Evolutionary conservation across 2,329 filamentous ascomycete species (phyloP), one percentile per base, ranked within the genome.

Genomic region (Colletotrichum noveboracense): DNA sequence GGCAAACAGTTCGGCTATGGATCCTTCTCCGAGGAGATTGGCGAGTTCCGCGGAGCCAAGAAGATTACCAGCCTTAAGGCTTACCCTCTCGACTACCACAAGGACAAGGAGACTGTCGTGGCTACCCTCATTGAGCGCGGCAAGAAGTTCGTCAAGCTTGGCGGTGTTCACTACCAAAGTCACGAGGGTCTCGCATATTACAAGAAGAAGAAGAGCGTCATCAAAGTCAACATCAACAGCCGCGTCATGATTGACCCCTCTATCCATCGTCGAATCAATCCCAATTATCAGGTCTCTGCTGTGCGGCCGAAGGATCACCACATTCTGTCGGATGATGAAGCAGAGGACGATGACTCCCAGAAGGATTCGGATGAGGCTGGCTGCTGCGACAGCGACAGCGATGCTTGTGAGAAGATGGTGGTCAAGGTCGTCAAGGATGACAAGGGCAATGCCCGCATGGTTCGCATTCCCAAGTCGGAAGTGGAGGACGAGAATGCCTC

Each of bases 171-270:
- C 79, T 98, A 97, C 86, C 94, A 92, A 79, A 93, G 91, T 80
- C 94, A 96, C 83, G 93, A 96, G 70, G 96, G 96, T 4, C 92
- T 98, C 85, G 95, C 94, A 0, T 98, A 95, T 84, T 91, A 92
- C 86, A 97, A 96, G 87, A 93, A 94, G 83, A 95, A 95, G 87
- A 93, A 93, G 80, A 87, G 89, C 74, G 87, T 95, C 16, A 86
- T 94, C 81, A 96, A 95, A 83, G 93, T 97, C 84, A 95, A 95
- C 81, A 93, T 98, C 83, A 95, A 96, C 77, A 94, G 95, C 21
- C 93, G 96, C 34, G 90, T 98, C 77, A 98, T 98, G 95, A 89
- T 98, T 28, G 96, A 98, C 81, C 92, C 95, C 0, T 92, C 92
- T 5, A 94, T 94, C 56, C 96, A 97, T 85, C 92, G 95, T 10